Base-by-base conservation (phyloP, 768 basidiomycete species). In the Collybia nuda region DNA sequence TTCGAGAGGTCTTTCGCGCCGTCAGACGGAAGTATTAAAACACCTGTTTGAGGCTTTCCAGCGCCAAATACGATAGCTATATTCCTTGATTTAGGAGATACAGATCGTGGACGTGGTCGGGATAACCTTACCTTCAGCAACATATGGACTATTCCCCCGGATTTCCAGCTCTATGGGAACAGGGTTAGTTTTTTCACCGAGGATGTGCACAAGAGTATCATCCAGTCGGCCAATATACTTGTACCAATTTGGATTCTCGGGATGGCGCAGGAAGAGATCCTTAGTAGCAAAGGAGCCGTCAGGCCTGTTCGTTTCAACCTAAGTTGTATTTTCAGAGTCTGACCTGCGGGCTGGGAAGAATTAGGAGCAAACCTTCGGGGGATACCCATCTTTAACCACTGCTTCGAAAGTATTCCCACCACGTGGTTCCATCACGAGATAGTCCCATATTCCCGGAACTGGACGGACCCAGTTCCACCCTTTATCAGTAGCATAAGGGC, bases 131-230 rank as follows among this genome's bases (percentile, higher is more conserved):
- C 62, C 62, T 47, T 83, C 81, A 0, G 67, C 62, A 15, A 81
- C 69, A 44, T 71, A 70, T 1, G 77, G 72, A 15, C 70, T 72
- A 49, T 73, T 72, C 11, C 79, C 78, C 17, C 76, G 76, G 47
- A 82, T 73, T 17, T 69, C 65, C 35, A 79, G 68, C 55, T 81
- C 80, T 47, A 81, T 79, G 0, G 80, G 78, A 4, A 79, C 75
- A 5, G 79, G 79, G 53, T 80, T 80, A 8, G 78, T 80, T 66
- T 82, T 82, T 63, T 82, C 80, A 6, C 81, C 79, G 1, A 69
- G 55, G 7, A 65, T 65, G 50, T 71, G 63, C 1, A 77, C 73
- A 8, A 84, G 67, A 0, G 78, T 81, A 48, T 84, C 82, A 54
- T 83, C 82, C 40, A 80, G 61, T 21, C 81, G 64, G 1, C 81